Base-by-base conservation (phyloP, 2,329 filamentous ascomycete species). In the Colletotrichum paranaense region DNA sequence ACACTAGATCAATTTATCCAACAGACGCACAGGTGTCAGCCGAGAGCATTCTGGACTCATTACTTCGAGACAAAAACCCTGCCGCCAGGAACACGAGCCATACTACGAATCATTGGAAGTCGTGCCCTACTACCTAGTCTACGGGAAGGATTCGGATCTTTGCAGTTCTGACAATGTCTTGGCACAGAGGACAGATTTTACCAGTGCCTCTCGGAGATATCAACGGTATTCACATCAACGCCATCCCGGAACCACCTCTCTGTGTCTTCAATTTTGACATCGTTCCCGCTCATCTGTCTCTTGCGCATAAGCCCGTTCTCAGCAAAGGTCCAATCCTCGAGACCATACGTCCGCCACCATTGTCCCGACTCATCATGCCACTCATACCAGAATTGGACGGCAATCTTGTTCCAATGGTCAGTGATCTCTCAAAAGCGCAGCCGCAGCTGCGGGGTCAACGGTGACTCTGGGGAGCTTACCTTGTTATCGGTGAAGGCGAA, bases 331-430 rank as follows among this genome's bases (percentile, higher is more conserved):
- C 92, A 94, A 79, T 95, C 92, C 79, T 95, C 93, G 12, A 97
- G 88, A 0, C 95, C 95, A 78, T 97, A 97, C 57, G 93, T 95
- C n/a, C 94, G 88, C 88, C 93, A 95, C 94, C 94, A 97, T 80
- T 94, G 91, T 49, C 93, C 92, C 1, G 86, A 77, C 8, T 83
- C 83, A 78, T 96, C 93, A 75, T 91, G 88, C 83, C 91, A 95
- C 82, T 97, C 93, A 78, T 96, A 97, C 94, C 94, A 97, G 81
- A 97, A 97, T 79, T 97, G 94, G 26, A 97, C 95, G 1, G 94
- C 94, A 75, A 95, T 96, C 82, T 90, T 59, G 28, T 11, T 49
- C 19, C 8, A 16, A 32, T 26, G 14, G 4, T 14, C 53, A 56
- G 28, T 26, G 5, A 8, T 16, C 49, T n/a, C 11, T 38, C 22